Evolutionary conservation across 2,329 filamentous ascomycete species (phyloP).

Genomic region (Sclerotinia borealis): DNA sequence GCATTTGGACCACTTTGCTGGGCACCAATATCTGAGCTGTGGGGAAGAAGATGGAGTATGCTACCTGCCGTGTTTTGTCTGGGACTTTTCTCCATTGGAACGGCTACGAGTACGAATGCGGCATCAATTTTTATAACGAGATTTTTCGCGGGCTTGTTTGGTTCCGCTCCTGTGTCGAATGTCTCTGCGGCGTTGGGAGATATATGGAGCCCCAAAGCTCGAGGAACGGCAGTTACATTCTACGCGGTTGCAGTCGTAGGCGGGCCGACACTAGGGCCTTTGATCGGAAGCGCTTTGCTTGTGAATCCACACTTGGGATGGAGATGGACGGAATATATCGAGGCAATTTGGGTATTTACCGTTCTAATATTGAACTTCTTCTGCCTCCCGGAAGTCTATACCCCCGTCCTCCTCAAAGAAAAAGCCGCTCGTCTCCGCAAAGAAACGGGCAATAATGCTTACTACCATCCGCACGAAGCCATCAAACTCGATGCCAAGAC

Average conservation of each 20-base stretch:
- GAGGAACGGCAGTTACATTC: constrained; percentile 54
- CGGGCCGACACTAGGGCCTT: constrained; percentile 30
- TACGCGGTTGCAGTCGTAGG: constrained; percentile 45
- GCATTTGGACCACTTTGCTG: constrained; percentile 50
- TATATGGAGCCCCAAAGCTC: constrained; percentile 47
- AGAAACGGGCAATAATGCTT: constrained; percentile 24
- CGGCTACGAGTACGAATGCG: constrained; percentile 51
- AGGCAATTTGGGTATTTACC: constrained; percentile 39
- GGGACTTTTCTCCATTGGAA: constrained; percentile 56
- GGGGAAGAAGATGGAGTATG: constrained; percentile 54
- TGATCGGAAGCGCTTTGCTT: constrained; percentile 30
- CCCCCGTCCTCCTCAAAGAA: constrained; percentile 39
- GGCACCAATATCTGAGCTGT: constrained; percentile 59
- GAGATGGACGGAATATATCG: constrained; percentile 35
- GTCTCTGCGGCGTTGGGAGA: constrained; percentile 57
- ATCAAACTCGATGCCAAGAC: constrained; percentile 26
- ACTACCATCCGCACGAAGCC: constrained; percentile 26
- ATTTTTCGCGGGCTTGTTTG: constrained; percentile 60
- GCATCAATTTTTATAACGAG: constrained; percentile 56
- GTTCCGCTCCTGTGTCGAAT: constrained; percentile 56
- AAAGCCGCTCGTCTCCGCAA: constrained; percentile 33
- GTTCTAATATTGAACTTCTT: constrained; percentile 37
- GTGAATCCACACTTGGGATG: constrained; percentile 34
- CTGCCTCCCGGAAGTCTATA: constrained; percentile 42
- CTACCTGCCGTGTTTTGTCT: constrained; percentile 50